Evolutionary conservation across 2,329 filamentous ascomycete genomes (phyloP).

Genomic region (Chrysoporthe austroafricana): DNA sequence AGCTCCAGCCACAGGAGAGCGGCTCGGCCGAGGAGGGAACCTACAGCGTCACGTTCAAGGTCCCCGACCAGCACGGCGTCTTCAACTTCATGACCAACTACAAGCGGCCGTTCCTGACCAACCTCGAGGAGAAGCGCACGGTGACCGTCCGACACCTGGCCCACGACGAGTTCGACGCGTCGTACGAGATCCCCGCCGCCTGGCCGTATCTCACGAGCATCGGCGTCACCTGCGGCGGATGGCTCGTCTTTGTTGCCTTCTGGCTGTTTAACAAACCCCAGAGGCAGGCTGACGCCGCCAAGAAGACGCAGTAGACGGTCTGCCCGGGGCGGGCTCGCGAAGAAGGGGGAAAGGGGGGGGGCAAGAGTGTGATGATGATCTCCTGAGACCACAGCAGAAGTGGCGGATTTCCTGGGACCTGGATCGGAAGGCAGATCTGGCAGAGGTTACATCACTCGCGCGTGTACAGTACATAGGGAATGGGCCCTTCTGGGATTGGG

Average conservation of each 20-base stretch:
- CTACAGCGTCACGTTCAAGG: constrained; percentile 75
- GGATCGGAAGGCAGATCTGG: constrained; percentile 15
- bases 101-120: constrained; percentile 89
- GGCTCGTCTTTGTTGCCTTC: constrained; percentile 80
- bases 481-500: constrained; percentile 9
- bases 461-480: constrained; percentile 26
- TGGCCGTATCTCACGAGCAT: constrained; percentile 96
- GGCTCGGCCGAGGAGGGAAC: constrained; percentile 66
- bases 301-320: constrained; percentile 51
- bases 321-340: not conserved
- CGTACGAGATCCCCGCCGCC: constrained; percentile 84
- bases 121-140: constrained; percentile 90
- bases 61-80: constrained; percentile 97
- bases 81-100: constrained; percentile 99
- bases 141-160: constrained; percentile 96
- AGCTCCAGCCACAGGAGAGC: constrained; percentile 55
- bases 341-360: not conserved
- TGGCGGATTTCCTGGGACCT: constrained; percentile 11
- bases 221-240: constrained; percentile 80
- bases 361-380: not conserved
- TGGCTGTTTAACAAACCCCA: constrained; percentile 76
- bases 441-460: constrained; percentile 17
- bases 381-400: constrained; percentile 4
- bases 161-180: constrained; percentile 94
- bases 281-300: constrained; percentile 38